phyloP scores from a whole-genome alignment of 2,329 filamentous ascomycete genomes.

The Penicillium sp. region DNA sequence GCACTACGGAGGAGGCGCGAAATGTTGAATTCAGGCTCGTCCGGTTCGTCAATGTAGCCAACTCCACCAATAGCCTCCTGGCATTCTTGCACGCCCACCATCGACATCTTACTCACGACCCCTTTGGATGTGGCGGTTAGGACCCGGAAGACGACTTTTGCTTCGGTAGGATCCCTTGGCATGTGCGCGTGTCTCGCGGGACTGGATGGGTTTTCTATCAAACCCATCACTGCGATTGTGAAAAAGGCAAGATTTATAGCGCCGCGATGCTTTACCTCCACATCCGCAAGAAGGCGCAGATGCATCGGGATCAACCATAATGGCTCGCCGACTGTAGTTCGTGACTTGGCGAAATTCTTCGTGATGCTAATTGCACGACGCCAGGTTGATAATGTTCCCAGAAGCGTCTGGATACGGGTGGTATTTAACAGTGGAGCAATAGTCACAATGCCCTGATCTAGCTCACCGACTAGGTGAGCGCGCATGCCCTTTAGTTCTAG shows the following conservation, averaged over 20 bases:
- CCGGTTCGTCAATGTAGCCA: constrained; percentile 25
- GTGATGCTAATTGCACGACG: constrained; percentile 33
- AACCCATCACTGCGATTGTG: constrained; percentile 29
- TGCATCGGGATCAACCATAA: constrained; percentile 35
- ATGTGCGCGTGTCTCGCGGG: not conserved
- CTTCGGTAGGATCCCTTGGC: not conserved
- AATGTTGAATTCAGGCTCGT: constrained; percentile 55
- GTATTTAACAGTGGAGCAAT: constrained; percentile 61
- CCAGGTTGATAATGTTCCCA: constrained; percentile 11
- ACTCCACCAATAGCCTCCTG: constrained; percentile 27
- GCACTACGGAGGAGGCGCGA: constrained; percentile 57
- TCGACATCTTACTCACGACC: constrained; percentile 24
- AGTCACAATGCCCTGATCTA: constrained; percentile 58
- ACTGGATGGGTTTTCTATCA: constrained; percentile 22
- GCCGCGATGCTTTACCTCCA: constrained; percentile 32
- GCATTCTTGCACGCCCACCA: constrained; percentile 24
- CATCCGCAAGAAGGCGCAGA: constrained; percentile 28
- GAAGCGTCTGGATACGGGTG: constrained; percentile 37
- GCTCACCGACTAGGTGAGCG: constrained; percentile 56
- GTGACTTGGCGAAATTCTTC: constrained; percentile 32
- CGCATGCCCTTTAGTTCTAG: constrained; percentile 57
- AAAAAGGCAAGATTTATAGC: constrained; percentile 33
- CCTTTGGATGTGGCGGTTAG: constrained; percentile 31
- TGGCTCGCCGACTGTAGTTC: constrained; percentile 28
- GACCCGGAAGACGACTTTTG: constrained; percentile 19